Percentiles rank a stretch among this genome's conserved stretches.
Conservation (phyloP, 495 filamentous ascomycete species). For the Evernia prunastri region DNA sequence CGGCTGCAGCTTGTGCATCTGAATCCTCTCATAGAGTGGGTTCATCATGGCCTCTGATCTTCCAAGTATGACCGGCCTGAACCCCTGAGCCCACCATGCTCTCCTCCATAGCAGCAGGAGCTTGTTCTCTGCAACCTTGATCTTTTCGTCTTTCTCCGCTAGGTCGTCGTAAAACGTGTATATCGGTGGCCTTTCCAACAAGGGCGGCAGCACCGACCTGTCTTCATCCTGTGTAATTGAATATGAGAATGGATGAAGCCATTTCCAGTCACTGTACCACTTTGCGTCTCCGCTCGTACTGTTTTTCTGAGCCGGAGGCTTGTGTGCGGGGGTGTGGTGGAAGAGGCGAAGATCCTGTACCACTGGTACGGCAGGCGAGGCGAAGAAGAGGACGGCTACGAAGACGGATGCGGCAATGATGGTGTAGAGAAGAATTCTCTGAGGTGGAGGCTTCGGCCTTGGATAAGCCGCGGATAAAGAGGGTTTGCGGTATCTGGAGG, state of each 20-base stretch:
- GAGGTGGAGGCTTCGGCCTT: constrained; percentile 8
- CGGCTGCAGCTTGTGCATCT: constrained; percentile 46
- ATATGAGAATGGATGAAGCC: constrained; percentile 85
- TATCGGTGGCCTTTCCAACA: constrained; percentile 64
- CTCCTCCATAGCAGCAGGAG: constrained; percentile 82
- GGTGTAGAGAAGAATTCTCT: constrained; percentile 22
- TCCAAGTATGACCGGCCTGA: constrained; percentile 75
- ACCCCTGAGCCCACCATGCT: constrained; percentile 92
- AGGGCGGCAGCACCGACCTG: constrained; percentile 76
- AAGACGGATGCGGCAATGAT: constrained; percentile 35
- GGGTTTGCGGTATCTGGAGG: constrained; percentile 17
- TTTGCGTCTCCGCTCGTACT: constrained; percentile 70
- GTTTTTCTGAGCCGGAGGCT: constrained; percentile 63
- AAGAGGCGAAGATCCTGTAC: constrained; percentile 30
- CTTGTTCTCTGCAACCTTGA: constrained; percentile 64
- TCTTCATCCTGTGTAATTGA: constrained; percentile 79
- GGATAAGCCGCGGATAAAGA: constrained; percentile 18
- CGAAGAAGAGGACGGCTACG: constrained; percentile 42
- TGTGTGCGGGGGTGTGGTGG: constrained; percentile 67
- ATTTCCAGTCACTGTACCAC: constrained; percentile 86
- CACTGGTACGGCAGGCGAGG: constrained; percentile 28
- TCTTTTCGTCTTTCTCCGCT: constrained; percentile 50
- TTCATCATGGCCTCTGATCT: constrained; percentile 80
- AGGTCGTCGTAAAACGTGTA: constrained; percentile 87
- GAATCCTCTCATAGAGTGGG: constrained; percentile 64